Percentiles rank a stretch among this genome's conserved stretches.
These are phyloP conservation scores for Colletotrichum horii DNA, from an alignment of 2,329 filamentous ascomycete genomes.

Conservation along the genomic window DNA sequence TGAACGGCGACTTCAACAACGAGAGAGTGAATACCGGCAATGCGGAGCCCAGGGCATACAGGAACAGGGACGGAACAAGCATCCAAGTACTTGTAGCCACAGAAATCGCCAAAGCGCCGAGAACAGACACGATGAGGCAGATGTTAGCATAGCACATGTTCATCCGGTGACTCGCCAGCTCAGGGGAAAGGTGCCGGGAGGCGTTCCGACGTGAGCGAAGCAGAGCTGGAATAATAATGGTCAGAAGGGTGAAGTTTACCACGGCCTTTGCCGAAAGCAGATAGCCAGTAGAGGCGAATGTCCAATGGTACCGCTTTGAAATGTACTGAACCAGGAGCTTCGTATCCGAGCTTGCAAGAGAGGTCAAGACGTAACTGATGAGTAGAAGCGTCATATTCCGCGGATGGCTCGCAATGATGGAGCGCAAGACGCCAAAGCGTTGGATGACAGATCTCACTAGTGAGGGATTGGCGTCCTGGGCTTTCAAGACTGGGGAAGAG, in stretches of 20 bases:
- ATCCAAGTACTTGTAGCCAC: slow-evolving; percentile 42
- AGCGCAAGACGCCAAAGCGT: slow-evolving; percentile 31
- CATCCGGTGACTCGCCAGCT: slow-evolving; percentile 29
- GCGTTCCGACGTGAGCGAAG: slow-evolving; percentile 27
- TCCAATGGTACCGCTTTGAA: slow-evolving; percentile 52
- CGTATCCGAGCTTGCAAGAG: slow-evolving; percentile 55
- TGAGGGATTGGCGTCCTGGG: slow-evolving; percentile 27
- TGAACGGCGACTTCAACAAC: slow-evolving; percentile 47
- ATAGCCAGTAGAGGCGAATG: slow-evolving; percentile 51
- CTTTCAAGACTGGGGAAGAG: slow-evolving; percentile 43
- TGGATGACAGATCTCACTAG: slow-evolving; percentile 17
- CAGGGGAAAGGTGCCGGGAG: slow-evolving; percentile 19
- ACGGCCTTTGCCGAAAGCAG: slow-evolving; percentile 52
- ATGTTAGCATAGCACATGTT: slow-evolving; percentile 39
- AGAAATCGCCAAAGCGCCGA: slow-evolving; percentile 49
- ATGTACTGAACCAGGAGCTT: slow-evolving; percentile 57
- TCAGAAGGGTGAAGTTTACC: slow-evolving; percentile 51
- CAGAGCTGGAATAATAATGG: slow-evolving; percentile 43
- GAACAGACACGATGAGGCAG: slow-evolving; percentile 35
- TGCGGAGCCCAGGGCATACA: slow-evolving; percentile 54
- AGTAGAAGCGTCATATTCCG: slow-evolving; percentile 49
- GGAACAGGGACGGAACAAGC: slow-evolving; percentile 46
- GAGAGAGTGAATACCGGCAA: slow-evolving; percentile 56
- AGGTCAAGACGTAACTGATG: slow-evolving; percentile 50
- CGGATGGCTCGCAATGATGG: slow-evolving; percentile 40